Conservation (phyloP, 2,329 filamentous ascomycete genomes). For the Monilinia fructigena region DNA sequence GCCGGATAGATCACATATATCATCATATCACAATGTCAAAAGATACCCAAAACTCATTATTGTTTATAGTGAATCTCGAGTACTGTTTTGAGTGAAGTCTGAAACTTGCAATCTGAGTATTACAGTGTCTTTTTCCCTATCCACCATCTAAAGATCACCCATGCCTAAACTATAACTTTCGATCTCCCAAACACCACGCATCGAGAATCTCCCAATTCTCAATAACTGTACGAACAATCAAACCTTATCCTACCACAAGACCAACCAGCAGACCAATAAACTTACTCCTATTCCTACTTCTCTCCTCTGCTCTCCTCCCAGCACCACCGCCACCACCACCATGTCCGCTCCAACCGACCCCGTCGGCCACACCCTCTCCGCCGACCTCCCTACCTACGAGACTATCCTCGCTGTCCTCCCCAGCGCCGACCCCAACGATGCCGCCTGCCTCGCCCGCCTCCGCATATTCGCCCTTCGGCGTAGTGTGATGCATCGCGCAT, state of each 20-base stretch:
- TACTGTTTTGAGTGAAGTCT: neutral
- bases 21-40: constrained; percentile 8
- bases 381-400: no score
- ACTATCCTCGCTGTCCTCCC: no score
- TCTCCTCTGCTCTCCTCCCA: no score
- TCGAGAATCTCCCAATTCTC: neutral
- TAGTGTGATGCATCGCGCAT: no score
- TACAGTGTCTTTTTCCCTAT: neutral
- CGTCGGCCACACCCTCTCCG: no score
- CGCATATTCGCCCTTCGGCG: no score
- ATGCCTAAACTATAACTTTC: neutral
- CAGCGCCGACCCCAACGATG: no score
- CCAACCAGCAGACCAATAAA: neutral
- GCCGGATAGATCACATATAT: constrained; percentile 32
- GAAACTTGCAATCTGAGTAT: neutral
- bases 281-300: neutral
- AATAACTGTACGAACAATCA: neutral
- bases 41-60: neutral
- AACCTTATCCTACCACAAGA: neutral
- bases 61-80: neutral
- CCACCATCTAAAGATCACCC: neutral
- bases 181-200: neutral
- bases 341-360: no score
- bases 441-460: no score
- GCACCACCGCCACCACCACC: no score